Conservation (phyloP, 768 basidiomycete species). For the Gloeopeniophorella convolvens region DNA sequence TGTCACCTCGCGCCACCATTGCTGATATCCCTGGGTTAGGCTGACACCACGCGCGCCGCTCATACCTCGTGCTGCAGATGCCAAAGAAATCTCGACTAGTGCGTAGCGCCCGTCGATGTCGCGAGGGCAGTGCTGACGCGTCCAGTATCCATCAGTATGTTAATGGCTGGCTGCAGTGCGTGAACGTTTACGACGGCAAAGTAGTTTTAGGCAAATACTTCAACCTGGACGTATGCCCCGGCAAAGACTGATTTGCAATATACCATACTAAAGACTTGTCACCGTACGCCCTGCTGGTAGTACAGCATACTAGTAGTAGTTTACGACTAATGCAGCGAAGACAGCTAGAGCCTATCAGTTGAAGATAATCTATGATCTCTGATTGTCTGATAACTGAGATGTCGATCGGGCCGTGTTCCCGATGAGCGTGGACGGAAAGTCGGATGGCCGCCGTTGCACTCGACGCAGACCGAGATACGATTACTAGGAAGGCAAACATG, state of each 20-base stretch:
- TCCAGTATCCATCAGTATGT: constrained; percentile 58
- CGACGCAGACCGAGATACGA: no score
- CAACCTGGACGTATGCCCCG: constrained; percentile 50
- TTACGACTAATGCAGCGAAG: no score
- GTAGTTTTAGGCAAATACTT: constrained; percentile 56
- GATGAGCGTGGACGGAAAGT: constrained; percentile 6
- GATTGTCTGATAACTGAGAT: no score
- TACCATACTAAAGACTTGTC: background rate
- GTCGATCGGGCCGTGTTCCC: no score
- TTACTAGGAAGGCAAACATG: no score
- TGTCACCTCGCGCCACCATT: no score
- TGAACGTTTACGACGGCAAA: constrained; percentile 40
- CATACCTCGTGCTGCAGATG: constrained; percentile 51
- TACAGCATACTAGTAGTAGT: background rate
- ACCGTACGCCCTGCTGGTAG: background rate
- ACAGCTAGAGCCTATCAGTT: no score
- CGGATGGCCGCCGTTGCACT: background rate
- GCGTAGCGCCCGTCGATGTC: constrained; percentile 26
- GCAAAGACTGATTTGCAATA: constrained; percentile 3
- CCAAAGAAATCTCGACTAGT: constrained; percentile 89
- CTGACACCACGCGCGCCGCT: constrained; percentile 51
- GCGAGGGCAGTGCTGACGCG: background rate
- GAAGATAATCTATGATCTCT: no score
- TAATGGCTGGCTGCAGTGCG: constrained; percentile 66
- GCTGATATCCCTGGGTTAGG: constrained; percentile 27